Evolutionary conservation across 2,329 filamentous ascomycete species (phyloP), one percentile per base, ranked within the genome.

Genomic region (Xylariaceae sp.): DNA sequence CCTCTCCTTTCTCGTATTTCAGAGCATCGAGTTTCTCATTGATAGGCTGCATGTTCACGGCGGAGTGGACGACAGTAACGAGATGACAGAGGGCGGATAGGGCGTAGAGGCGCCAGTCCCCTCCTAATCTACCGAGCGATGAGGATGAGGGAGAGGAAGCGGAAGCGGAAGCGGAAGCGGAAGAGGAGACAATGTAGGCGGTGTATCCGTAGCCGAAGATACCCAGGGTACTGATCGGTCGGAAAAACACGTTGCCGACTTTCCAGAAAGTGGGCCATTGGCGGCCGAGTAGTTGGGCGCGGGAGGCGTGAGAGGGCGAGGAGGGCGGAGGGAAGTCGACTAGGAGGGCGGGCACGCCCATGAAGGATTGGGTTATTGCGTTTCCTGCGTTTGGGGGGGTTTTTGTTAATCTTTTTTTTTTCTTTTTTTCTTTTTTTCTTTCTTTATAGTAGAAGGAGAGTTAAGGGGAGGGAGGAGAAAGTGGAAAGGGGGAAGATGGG

Each of bases 291-390:
- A 76, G 71, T 30, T 68, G 70, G 19, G 74, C 73, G 57, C 74
- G 71, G 5, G 69, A 65, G 3, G 68, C 66, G 61, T 76, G 72
- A 7, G 72, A 70, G 1, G 72, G 68, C 1, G 71, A 69, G 4
- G 67, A 68, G 29, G 74, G 67, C 6, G 67, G 56, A 29, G 74
- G 74, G 62, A 76, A 77, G 60, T 75, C 71, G 57, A 76, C 71
- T 11, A 79, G 68, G 39, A 78, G 67, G 3, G 74, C 75, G 4
- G 76, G 76, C 39, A 78, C 72, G 12, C 74, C 74, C 76, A 78
- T 78, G 67, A 73, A 77, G 12, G 75, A 77, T 65, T 78, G 76
- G 29, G 76, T 79, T 53, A 79, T 74, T 9, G 76, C 76, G 67
- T 79, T 79, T 53, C 76, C 76, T 78, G 34, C 35, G 26, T 34